Percentiles rank a stretch among this genome's conserved stretches.
phyloP scores from a whole-genome alignment of 2,329 filamentous ascomycete genomes.

The Raffaelea ambrosiae region DNA sequence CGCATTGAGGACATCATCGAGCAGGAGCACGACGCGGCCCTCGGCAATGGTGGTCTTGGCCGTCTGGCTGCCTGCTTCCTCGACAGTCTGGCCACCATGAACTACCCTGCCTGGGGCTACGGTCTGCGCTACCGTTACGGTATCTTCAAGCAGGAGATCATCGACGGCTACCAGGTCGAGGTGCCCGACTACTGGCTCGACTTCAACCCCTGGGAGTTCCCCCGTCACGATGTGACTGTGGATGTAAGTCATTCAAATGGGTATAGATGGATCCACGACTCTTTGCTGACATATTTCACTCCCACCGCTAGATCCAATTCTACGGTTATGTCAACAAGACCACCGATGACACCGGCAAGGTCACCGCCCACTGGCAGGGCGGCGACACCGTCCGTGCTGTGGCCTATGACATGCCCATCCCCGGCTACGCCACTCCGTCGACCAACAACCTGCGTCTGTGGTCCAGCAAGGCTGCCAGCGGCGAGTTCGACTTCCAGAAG shows the following conservation, averaged over 20 bases:
- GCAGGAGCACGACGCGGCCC: slow-evolving; percentile 91
- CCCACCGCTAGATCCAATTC: slow-evolving; percentile 66
- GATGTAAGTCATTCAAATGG: slow-evolving; percentile 44
- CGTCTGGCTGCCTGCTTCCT: slow-evolving; percentile 94
- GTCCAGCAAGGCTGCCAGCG: slow-evolving; percentile 94
- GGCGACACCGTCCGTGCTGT: slow-evolving; percentile 88
- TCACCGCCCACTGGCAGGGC: slow-evolving; percentile 72
- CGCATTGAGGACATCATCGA: slow-evolving; percentile 91
- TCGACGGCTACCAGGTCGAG: slow-evolving; percentile 96
- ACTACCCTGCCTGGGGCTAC: slow-evolving; percentile 96
- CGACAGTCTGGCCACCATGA: slow-evolving; percentile 88
- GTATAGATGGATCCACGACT: too few relatives aligned
- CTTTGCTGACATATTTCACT: background rate
- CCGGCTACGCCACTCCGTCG: slow-evolving; percentile 79
- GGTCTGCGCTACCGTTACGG: slow-evolving; percentile 91
- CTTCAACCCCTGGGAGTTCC: slow-evolving; percentile 99
- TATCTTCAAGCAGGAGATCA: slow-evolving; percentile 99
- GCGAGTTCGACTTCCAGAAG: slow-evolving; percentile 98
- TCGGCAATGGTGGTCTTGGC: slow-evolving; percentile 92
- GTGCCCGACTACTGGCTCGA: slow-evolving; percentile 99
- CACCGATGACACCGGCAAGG: slow-evolving; percentile 69
- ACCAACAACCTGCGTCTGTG: slow-evolving; percentile 96
- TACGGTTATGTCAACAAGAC: slow-evolving; percentile 75
- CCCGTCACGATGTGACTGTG: slow-evolving; percentile 87
- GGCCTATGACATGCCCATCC: slow-evolving; percentile 88